Conservation (phyloP, 768 basidiomycete genomes). For the Leucocoprinus leucothites region DNA sequence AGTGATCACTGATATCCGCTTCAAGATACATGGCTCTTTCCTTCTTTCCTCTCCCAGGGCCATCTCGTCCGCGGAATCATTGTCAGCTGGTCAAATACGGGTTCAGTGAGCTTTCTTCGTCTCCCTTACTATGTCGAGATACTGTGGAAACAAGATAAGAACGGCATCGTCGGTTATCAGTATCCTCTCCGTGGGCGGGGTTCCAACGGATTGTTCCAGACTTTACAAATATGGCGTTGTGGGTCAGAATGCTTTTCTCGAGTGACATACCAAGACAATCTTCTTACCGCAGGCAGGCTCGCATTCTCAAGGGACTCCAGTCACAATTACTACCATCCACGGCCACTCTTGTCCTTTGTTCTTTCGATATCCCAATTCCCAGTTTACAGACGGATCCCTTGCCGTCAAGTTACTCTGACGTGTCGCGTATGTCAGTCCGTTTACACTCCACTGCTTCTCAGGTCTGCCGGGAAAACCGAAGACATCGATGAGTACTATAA, state of each 20-base stretch:
- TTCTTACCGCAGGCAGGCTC: neutral
- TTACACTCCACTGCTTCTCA: slow-evolving; percentile 5
- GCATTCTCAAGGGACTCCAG: neutral
- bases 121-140: neutral
- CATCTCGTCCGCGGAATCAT: slow-evolving; percentile 1
- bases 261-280: neutral
- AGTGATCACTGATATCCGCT: slow-evolving; percentile 10
- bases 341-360: neutral
- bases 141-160: neutral
- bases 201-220: slow-evolving; percentile 3
- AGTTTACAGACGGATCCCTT: neutral
- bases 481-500: neutral
- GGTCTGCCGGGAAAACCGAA: neutral
- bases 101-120: neutral
- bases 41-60: neutral
- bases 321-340: neutral
- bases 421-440: neutral
- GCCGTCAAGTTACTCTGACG: neutral
- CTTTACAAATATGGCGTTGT: slow-evolving; percentile 9
- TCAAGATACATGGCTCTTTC: neutral
- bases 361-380: neutral
- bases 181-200: neutral
- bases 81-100: neutral
- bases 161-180: slow-evolving; percentile 8
- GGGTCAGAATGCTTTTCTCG: neutral